Evolutionary conservation across 257 asterid genomes (phyloP).

Genomic region (Solanum verrucosum): DNA sequence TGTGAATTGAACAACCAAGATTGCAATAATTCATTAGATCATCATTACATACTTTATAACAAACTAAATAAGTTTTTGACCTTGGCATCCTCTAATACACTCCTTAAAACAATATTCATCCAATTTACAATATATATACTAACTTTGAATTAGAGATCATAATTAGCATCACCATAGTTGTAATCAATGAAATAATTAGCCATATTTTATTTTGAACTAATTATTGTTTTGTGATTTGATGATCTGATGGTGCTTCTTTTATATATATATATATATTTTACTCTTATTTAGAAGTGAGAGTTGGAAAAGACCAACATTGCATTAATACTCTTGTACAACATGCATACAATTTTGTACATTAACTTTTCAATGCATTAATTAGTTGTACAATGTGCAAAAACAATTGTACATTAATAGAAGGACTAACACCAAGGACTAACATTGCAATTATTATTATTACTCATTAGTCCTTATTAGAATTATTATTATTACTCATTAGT

Average conservation of each 20-base stretch:
- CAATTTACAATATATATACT: neutral
- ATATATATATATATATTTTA: no score
- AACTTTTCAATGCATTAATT: no score
- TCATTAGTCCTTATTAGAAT: no score
- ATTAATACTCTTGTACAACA: no score
- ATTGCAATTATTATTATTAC: no score
- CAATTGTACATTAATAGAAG: no score
- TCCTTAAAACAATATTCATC: neutral
- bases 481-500: no score
- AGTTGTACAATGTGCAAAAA: no score
- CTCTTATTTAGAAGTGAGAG: no score
- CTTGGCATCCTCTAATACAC: neutral
- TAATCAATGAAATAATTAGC: neutral
- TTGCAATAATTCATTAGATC: neutral
- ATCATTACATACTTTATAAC: neutral
- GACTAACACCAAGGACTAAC: no score
- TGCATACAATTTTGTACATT: no score
- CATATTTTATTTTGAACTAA: neutral
- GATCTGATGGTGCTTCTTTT: neutral
- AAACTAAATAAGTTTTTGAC: neutral
- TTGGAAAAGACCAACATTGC: no score
- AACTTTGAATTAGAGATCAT: neutral
- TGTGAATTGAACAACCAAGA: neutral
- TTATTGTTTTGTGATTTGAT: neutral
- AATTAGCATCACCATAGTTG: neutral